Percentiles rank a stretch among this genome's conserved stretches.
phyloP scores from a whole-genome alignment of 805 yeast species.

The Candida qinlingensis region DNA sequence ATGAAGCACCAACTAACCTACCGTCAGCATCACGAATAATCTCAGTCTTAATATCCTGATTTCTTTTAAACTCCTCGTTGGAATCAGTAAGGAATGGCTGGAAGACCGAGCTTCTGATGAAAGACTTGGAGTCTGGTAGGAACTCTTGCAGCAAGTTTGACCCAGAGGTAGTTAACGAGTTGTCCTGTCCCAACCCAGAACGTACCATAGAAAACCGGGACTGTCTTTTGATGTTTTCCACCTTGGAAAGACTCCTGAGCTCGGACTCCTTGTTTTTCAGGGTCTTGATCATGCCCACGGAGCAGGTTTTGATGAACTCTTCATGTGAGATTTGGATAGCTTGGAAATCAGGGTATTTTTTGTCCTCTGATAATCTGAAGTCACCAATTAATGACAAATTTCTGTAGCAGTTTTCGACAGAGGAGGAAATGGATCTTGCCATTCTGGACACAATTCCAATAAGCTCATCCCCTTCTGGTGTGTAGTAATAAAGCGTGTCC shows the following conservation, averaged over 20 bases:
- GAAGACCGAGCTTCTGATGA: slow-evolving; percentile 32
- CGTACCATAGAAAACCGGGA: slow-evolving; percentile 33
- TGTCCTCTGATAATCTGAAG: slow-evolving; percentile 50
- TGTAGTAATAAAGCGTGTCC: slow-evolving; percentile 41
- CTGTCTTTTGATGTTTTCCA: slow-evolving; percentile 23
- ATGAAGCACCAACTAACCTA: slow-evolving; percentile 61
- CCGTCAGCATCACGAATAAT: slow-evolving; percentile 46
- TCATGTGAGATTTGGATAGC: slow-evolving; percentile 52
- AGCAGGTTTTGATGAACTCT: slow-evolving; percentile 55
- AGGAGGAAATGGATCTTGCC: slow-evolving; percentile 46
- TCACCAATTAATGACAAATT: slow-evolving; percentile 59
- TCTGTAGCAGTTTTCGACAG: slow-evolving; percentile 45
- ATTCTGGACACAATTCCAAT: slow-evolving; percentile 55
- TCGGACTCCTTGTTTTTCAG: slow-evolving; percentile 27
- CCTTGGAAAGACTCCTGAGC: slow-evolving; percentile 14
- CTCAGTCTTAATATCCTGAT: slow-evolving; percentile 33
- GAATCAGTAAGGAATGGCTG: slow-evolving; percentile 30
- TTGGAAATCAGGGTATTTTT: slow-evolving; percentile 64
- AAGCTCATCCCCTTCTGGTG: slow-evolving; percentile 63
- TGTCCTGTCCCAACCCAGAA: slow-evolving; percentile 22
- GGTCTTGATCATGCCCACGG: slow-evolving; percentile 50
- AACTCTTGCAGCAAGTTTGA: slow-evolving; percentile 30
- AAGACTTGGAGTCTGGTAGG: slow-evolving; percentile 30
- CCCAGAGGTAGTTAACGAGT: slow-evolving; percentile 23
- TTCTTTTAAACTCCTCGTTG: slow-evolving; percentile 12